Conservation (phyloP, 805 yeast genomes). For the Vanderwaltozyma tropicalis region DNA sequence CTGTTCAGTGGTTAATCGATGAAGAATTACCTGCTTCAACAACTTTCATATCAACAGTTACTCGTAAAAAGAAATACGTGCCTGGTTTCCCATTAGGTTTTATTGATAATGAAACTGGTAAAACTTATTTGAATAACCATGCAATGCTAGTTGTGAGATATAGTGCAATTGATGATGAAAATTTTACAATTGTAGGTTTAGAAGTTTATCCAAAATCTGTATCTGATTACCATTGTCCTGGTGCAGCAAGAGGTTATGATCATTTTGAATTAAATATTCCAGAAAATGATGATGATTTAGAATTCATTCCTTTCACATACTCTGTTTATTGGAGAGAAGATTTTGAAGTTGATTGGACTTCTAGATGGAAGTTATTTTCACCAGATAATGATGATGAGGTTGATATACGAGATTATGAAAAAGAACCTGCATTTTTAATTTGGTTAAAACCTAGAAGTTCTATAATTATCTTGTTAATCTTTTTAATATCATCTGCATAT, state of each 20-base stretch:
- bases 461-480: background rate
- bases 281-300: conserved; percentile 26
- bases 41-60: conserved; percentile 52
- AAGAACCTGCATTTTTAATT: background rate
- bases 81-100: conserved; percentile 83
- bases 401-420: conserved; percentile 13
- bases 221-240: conserved; percentile 59
- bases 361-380: conserved; percentile 64
- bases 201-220: conserved; percentile 85
- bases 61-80: conserved; percentile 59
- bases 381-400: conserved; percentile 11
- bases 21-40: conserved; percentile 77
- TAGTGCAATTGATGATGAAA: conserved; percentile 39
- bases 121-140: conserved; percentile 64
- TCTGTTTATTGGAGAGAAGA: conserved; percentile 88
- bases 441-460: conserved; percentile 9
- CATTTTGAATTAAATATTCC: conserved; percentile 44
- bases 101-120: conserved; percentile 39
- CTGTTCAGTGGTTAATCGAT: conserved; percentile 76
- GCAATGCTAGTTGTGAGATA: conserved; percentile 71
- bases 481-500: background rate
- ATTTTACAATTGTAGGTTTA: conserved; percentile 68
- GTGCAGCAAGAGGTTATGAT: conserved; percentile 49
- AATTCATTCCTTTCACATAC: conserved; percentile 64
- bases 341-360: conserved; percentile 46